Base-by-base conservation (phyloP, 1,139 yeast species). In the Blastobotrys petasosporus region DNA sequence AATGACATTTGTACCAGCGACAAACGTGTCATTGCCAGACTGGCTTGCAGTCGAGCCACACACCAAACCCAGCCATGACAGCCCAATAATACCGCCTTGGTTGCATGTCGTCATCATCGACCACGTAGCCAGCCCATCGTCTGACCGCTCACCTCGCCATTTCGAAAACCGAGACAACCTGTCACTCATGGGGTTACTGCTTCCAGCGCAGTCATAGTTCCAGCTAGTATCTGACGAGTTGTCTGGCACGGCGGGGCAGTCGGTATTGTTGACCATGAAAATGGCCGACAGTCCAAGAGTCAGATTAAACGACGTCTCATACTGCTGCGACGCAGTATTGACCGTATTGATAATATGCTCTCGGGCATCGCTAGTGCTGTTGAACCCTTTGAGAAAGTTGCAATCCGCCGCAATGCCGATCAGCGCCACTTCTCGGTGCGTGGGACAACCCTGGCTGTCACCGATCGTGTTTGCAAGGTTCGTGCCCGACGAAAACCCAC, bases 381-480 rank as follows among this genome's bases (percentile, higher is more conserved):
- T 55, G 55, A 66, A 67, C 35, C 50, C 49, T n/a, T 54, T 41
- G 39, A 65, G 35, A 49, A 57, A 67, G 49, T 61, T 62, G 51
- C 70, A 67, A 52, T 68, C 73, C 2, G 63, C 70, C 7, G 67
- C 70, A 8, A 66, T 55, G 2, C 72, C 73, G 12, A 68, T 57
- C 23, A 64, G 54, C 1, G 71, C 68, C 28, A 62, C 56, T 44
- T 57, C 54, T 28, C 62, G 57, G 13, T 57, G 58, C 1, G 51
- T 50, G n/a, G 70, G 68, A 39, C 70, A 66, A 6, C 70, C 70
- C 2, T 51, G 40, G 2, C 64, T 58, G 47, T 63, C 57, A 23
- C 70, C 70, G 39, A 67, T 53, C 7, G 64, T 54, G 28, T 53
- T 40, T 8, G 54, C 52, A 20, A 67, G 55, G 42, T 61, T 63